Conservation (phyloP, 1,139 yeast genomes). For the Sugiyamaella paludigena region DNA sequence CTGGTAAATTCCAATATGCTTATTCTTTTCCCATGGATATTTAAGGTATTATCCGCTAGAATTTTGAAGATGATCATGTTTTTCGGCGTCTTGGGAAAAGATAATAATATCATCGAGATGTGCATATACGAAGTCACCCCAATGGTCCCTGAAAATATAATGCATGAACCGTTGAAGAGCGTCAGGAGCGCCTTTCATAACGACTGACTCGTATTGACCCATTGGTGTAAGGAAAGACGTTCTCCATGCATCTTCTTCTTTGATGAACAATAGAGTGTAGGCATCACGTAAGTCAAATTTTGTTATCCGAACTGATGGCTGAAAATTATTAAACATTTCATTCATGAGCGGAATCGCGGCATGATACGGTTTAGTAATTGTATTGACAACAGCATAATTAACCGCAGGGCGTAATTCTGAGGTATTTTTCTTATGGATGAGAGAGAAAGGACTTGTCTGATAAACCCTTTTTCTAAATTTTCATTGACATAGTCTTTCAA, state of each 20-base stretch:
- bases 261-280: not conserved
- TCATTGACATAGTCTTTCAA: too few relatives aligned
- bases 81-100: not conserved
- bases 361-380: too few relatives aligned
- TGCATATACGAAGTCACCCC: not conserved
- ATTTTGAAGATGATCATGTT: not conserved
- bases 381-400: too few relatives aligned
- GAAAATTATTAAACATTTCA: too few relatives aligned
- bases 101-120: conserved; percentile 4
- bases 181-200: conserved; percentile 17
- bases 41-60: not conserved
- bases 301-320: not conserved
- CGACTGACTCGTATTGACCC: conserved; percentile 5
- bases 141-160: not conserved
- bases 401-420: too few relatives aligned
- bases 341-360: too few relatives aligned
- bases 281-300: not conserved
- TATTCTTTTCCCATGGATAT: too few relatives aligned
- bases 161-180: conserved; percentile 2
- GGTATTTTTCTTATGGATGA: too few relatives aligned
- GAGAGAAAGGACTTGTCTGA: too few relatives aligned
- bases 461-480: too few relatives aligned
- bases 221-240: conserved; percentile 7
- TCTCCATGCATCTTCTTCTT: not conserved
- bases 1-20: too few relatives aligned